Evolutionary conservation across 179 eudicot genomes (phyloP).

Genomic region (Kewa caespitosa): DNA sequence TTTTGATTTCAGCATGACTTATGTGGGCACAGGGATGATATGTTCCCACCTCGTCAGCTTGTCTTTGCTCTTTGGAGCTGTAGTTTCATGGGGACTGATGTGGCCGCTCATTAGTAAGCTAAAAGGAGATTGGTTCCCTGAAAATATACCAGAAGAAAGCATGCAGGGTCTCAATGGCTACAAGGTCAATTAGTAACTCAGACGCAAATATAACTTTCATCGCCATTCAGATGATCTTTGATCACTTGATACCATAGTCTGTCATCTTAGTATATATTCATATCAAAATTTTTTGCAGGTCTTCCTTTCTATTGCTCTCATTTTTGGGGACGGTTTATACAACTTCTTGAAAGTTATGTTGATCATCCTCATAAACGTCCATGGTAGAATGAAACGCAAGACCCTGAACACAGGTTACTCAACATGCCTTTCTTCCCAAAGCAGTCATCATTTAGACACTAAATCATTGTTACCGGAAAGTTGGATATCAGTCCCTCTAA

Average conservation of each 20-base stretch:
- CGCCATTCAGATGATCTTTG: no score
- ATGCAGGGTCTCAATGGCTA: constrained; percentile 85
- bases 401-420: constrained; percentile 30
- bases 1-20: constrained; percentile 90
- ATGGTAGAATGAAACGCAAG: constrained; percentile 35
- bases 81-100: constrained; percentile 86
- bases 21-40: constrained; percentile 90
- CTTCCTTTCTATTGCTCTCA: constrained; percentile 67
- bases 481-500: neutral
- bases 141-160: constrained; percentile 52
- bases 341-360: constrained; percentile 53
- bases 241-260: no score
- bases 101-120: constrained; percentile 71
- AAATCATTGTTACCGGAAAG: neutral
- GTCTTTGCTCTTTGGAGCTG: constrained; percentile 76
- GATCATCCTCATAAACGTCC: constrained; percentile 43
- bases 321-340: constrained; percentile 82
- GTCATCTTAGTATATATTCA: neutral
- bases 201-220: no score
- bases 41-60: constrained; percentile 82
- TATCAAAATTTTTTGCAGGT: constrained; percentile 41
- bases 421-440: neutral
- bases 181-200: constrained; percentile 51
- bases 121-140: constrained; percentile 76
- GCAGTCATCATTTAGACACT: neutral